phyloP scores from a whole-genome alignment of 2,329 filamentous ascomycete species.

The Calonectria hongkongensis region DNA sequence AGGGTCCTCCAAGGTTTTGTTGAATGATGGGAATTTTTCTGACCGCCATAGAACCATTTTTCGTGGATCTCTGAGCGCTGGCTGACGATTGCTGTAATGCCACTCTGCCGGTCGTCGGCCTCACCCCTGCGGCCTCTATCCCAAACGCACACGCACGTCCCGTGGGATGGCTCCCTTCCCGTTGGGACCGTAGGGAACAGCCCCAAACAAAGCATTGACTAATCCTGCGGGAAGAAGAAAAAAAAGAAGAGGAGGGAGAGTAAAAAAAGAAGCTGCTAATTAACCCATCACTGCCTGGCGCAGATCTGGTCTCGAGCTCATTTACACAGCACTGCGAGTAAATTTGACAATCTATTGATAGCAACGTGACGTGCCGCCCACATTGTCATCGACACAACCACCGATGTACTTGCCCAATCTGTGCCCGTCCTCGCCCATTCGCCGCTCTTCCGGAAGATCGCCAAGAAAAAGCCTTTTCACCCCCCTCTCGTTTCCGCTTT shows the following conservation, averaged over 20 bases:
- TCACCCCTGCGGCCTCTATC: background rate
- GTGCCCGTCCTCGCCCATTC: background rate
- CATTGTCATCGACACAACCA: conserved; percentile 5
- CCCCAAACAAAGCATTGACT: background rate
- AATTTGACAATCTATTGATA: background rate
- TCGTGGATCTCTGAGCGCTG: background rate
- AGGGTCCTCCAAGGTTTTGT: background rate
- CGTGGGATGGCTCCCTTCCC: background rate
- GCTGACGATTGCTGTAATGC: background rate
- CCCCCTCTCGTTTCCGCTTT: conserved; percentile 1
- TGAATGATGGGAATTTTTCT: conserved; percentile 2
- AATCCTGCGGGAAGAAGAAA: background rate
- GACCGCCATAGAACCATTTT: conserved; percentile 23
- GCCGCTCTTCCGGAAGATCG: conserved; percentile 3
- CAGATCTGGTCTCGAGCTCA: background rate
- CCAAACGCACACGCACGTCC: conserved; percentile 9
- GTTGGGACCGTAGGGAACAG: background rate
- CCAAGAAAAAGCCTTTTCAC: background rate
- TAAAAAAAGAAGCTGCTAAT: conserved; percentile 1
- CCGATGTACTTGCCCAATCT: background rate
- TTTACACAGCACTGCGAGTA: background rate
- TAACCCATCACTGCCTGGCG: background rate
- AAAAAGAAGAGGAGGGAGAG: too few relatives aligned
- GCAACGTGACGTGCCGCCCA: background rate
- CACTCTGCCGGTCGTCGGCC: background rate